phyloP scores from a whole-genome alignment of 139 green algal species.

The Trebouxia sp. region DNA sequence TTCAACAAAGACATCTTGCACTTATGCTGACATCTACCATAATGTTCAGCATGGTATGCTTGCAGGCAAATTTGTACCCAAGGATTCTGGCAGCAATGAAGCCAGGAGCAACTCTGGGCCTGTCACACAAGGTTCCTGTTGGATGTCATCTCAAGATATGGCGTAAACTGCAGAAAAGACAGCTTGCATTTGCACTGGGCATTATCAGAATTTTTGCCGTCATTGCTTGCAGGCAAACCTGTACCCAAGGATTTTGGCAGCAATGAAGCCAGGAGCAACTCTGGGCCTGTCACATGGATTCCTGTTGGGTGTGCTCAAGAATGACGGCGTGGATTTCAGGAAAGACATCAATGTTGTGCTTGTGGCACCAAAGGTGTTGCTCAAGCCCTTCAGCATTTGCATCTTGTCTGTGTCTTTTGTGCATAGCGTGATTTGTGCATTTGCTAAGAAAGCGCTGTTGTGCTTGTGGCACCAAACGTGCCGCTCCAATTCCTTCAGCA shows the following conservation, averaged over 20 bases:
- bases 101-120: slow-evolving; percentile 92
- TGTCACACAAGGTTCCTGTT: slow-evolving; percentile 99
- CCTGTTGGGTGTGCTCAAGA: slow-evolving; percentile 95
- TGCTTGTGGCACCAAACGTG: slow-evolving; percentile 98
- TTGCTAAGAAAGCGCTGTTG: slow-evolving; percentile 99
- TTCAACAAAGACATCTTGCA: no score
- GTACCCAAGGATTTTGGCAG: slow-evolving; percentile 91
- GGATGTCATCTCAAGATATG: slow-evolving; percentile 91
- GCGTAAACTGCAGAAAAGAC: no score
- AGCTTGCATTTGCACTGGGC: background rate
- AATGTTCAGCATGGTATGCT: no score
- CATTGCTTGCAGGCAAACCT: slow-evolving; percentile 82
- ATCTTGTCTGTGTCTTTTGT: no score
- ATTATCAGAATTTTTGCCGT: background rate
- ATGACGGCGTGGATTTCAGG: slow-evolving; percentile 92
- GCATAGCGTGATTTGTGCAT: no score
- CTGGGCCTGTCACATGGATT: slow-evolving; percentile 99
- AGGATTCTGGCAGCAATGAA: slow-evolving; percentile 97
- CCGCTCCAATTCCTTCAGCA: background rate
- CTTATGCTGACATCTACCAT: no score
- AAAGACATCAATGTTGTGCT: slow-evolving; percentile 99
- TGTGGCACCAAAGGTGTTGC: slow-evolving; percentile 92
- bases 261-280: slow-evolving; percentile 97
- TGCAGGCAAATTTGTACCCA: slow-evolving; percentile 94
- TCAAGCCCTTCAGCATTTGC: background rate